Evolutionary conservation across 768 basidiomycete species (phyloP).

Genomic region (Aureoboletus auriporus): DNA sequence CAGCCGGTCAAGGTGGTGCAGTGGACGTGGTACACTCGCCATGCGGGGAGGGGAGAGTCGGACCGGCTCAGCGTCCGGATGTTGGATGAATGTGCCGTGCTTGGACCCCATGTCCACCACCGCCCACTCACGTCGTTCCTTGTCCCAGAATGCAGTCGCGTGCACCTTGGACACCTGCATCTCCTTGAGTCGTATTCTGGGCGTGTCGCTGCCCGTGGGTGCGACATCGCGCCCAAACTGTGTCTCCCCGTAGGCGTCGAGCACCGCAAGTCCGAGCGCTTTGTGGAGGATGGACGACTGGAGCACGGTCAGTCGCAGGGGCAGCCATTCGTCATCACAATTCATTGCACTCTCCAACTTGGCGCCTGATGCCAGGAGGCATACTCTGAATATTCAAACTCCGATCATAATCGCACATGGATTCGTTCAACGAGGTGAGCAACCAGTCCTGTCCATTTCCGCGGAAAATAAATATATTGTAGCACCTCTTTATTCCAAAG

Average conservation of each 20-base stretch:
- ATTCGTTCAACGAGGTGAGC: conserved; percentile 44
- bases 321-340: conserved; percentile 48
- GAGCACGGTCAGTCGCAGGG: conserved; percentile 38
- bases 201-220: conserved; percentile 45
- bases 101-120: conserved; percentile 84
- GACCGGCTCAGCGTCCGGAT: conserved; percentile 26
- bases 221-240: conserved; percentile 73
- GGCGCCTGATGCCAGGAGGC: too few species aligned
- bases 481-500: conserved; percentile 60
- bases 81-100: conserved; percentile 71
- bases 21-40: conserved; percentile 62
- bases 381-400: conserved; percentile 15
- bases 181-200: conserved; percentile 74
- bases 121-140: conserved; percentile 55
- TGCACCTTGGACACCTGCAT: conserved; percentile 83
- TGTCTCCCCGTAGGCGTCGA: conserved; percentile 60
- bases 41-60: conserved; percentile 62
- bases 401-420: conserved; percentile 35
- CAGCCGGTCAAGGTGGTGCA: conserved; percentile 63
- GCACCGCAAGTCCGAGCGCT: conserved; percentile 48
- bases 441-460: background rate
- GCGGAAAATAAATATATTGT: background rate
- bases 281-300: conserved; percentile 47
- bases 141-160: conserved; percentile 71
- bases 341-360: too few species aligned